phyloP scores from a whole-genome alignment of 2,329 filamentous ascomycete species.

The Calonectria pseudoturangicola region DNA sequence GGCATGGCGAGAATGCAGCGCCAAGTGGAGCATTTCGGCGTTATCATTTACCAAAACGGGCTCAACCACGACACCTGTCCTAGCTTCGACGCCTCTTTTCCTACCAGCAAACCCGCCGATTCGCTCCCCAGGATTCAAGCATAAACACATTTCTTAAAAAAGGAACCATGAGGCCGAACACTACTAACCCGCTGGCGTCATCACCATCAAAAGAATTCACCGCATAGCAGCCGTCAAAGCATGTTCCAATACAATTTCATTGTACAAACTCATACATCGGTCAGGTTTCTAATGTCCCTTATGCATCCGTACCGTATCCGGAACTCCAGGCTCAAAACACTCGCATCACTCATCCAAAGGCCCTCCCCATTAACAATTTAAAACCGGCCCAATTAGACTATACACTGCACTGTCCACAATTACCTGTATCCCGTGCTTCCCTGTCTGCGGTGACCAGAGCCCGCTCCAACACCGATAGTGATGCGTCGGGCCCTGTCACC shows the following conservation, averaged over 20 bases:
- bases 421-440: slow-evolving; percentile 59
- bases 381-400: slow-evolving; percentile 13
- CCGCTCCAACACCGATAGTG: slow-evolving; percentile 60
- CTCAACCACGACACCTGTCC: not conserved
- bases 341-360: slow-evolving; percentile 47
- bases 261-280: slow-evolving; percentile 36
- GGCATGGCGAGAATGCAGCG: too few species aligned
- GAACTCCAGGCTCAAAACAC: slow-evolving; percentile 49
- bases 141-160: not conserved
- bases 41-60: not conserved
- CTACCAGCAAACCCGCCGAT: not conserved
- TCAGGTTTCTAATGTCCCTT: slow-evolving; percentile 22
- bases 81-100: not conserved
- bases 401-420: slow-evolving; percentile 33
- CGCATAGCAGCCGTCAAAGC: not conserved
- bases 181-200: not conserved
- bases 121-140: not conserved
- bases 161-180: not conserved
- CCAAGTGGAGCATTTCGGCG: not conserved
- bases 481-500: slow-evolving; percentile 59
- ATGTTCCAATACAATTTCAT: slow-evolving; percentile 23
- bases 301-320: slow-evolving; percentile 33
- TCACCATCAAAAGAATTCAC: not conserved
- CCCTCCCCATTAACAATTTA: slow-evolving; percentile 46
- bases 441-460: slow-evolving; percentile 54